Conservation (phyloP, 1,139 yeast species). For the Suhomyces kunorum region DNA sequence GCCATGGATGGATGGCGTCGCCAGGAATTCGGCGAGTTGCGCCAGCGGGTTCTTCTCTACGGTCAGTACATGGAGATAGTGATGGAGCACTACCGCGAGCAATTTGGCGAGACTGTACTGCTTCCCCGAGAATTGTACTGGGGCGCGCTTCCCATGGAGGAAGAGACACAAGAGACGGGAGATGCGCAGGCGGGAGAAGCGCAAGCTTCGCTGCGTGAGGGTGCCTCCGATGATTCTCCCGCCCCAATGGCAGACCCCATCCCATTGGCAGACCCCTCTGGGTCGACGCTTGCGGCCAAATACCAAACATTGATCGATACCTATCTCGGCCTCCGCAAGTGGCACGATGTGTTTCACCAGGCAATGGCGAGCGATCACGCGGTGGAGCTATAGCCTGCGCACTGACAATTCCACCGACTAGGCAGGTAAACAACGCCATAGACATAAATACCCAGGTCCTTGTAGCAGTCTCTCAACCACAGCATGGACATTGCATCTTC, state of each 20-base stretch:
- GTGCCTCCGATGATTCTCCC: too few relatives aligned
- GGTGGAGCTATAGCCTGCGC: not conserved
- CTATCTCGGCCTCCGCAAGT: conserved; percentile 14
- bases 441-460: not conserved
- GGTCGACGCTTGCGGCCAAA: not conserved
- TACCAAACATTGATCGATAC: conserved; percentile 14
- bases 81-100: conserved; percentile 1
- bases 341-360: not conserved
- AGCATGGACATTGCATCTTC: too few relatives aligned
- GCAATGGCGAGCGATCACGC: conserved; percentile 16
- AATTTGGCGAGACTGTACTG: conserved; percentile 7
- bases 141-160: not conserved
- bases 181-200: not conserved
- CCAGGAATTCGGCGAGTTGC: conserved; percentile 24
- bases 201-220: not conserved
- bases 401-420: not conserved
- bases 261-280: too few relatives aligned
- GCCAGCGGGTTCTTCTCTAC: conserved; percentile 9
- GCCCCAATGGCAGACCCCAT: too few relatives aligned
- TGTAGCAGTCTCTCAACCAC: too few relatives aligned
- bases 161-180: not conserved
- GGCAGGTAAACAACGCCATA: not conserved
- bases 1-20: conserved; percentile 22
- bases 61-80: conserved; percentile 7
- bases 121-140: conserved; percentile 6